Evolutionary conservation across 1,284 basidiomycete species (phyloP).

Genomic region (Kwoniella shivajii): DNA sequence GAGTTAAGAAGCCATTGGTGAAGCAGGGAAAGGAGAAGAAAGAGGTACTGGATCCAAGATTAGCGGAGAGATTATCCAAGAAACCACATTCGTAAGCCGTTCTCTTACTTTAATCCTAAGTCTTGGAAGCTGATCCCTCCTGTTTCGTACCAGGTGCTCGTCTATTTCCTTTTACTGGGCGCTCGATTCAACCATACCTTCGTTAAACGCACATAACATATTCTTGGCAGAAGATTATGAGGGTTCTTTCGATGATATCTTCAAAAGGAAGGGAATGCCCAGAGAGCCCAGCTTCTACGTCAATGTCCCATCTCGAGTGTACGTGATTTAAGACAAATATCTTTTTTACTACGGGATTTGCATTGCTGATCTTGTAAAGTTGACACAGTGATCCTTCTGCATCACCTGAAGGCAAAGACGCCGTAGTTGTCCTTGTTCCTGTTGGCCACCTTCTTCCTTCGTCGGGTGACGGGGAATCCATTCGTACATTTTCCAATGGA

Average conservation of each 20-base stretch:
- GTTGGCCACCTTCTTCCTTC: conserved; percentile 38
- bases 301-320: conserved; percentile 58
- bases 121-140: not conserved
- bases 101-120: not conserved
- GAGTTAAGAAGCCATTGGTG: conserved; percentile 21
- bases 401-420: conserved; percentile 49
- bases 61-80: conserved; percentile 35
- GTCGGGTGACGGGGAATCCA: conserved; percentile 2
- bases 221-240: conserved; percentile 57
- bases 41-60: conserved; percentile 27
- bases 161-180: conserved; percentile 62
- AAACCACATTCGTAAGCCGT: conserved; percentile 45
- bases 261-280: conserved; percentile 57
- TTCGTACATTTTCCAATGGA: conserved; percentile 20
- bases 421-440: conserved; percentile 48
- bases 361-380: conserved; percentile 31
- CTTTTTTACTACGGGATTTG: conserved; percentile 48
- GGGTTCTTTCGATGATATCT: conserved; percentile 60
- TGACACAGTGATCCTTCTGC: conserved; percentile 56
- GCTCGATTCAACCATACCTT: conserved; percentile 53
- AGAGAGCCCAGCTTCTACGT: conserved; percentile 61
- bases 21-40: conserved; percentile 20
- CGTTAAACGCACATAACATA: conserved; percentile 59
- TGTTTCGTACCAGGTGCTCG: conserved; percentile 54
- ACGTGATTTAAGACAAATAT: conserved; percentile 7